Base-by-base conservation (phyloP, 2,329 filamentous ascomycete genomes). In the Biscogniauxia mediterranea region DNA sequence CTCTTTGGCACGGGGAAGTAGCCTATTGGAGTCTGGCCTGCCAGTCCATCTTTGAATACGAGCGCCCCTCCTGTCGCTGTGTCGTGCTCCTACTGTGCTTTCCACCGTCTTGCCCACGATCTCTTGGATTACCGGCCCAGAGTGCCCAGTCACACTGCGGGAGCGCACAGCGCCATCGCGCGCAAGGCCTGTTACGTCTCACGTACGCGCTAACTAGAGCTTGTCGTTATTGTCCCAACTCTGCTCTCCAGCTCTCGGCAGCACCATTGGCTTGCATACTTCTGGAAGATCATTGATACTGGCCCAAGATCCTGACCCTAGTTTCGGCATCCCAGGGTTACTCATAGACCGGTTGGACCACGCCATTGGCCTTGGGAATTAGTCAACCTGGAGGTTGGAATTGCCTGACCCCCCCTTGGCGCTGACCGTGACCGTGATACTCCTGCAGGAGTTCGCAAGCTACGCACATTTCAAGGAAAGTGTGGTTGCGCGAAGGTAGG, bases 1-100 rank as follows among this genome's bases (percentile, higher is more conserved):
- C 72, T 72, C 70, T 69, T 68, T 71, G 64, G 70, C 67, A 71
- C 71, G 70, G 70, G 69, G 70, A 73, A 65, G 64, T 59, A 66
- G 68, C 69, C 71, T 69, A 74, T 74, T 74, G 72, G 72, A 66
- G 68, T 73, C 64, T 61, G 62, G 60, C 65, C 64, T 67, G 63
- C 64, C 65, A 58, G 63, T 63, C 65, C 60, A 65, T 64, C 61
- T 46, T 63, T 72, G 71, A 74, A 74, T 74, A 74, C 72, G 72
- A 74, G 71, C 67, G 62, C 65, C 66, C 26, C 67, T 61, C 68
- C 62, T 70, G 64, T 69, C 56, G 61, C 63, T 66, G 68, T 61
- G 68, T 63, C 60, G 66, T 66, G 61, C 61, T 68, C 70, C 69
- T 72, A 62, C 68, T 62, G 66, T 62, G 64, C 59, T 63, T 62